These are phyloP conservation scores for Carex scoparia DNA, from an alignment of 176 grass and related monocot genomes.

Conservation along the genomic window DNA sequence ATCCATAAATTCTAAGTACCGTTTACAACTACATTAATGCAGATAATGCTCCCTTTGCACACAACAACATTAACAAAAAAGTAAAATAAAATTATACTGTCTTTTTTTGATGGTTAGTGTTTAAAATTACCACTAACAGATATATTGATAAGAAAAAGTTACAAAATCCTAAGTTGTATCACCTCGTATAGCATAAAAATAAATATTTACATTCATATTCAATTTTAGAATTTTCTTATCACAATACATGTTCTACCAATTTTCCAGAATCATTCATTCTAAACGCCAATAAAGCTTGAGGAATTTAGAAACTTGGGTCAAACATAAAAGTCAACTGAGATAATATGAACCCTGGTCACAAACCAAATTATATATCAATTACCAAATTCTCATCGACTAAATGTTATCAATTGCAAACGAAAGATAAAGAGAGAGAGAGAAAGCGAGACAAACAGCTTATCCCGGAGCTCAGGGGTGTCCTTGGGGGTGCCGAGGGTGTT, in stretches of 20 bases:
- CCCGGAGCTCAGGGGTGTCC: constrained; percentile 68
- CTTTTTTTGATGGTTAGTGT: background rate
- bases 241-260: constrained; percentile 8
- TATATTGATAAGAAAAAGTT: too few relatives aligned
- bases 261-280: constrained; percentile 4
- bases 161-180: too few relatives aligned
- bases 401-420: constrained; percentile 1
- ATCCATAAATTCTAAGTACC: background rate
- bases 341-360: background rate
- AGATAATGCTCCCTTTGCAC: background rate
- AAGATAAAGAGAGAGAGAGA: background rate
- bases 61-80: background rate
- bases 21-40: background rate
- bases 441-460: constrained; percentile 48
- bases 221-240: too few relatives aligned
- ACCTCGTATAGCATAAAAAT: too few relatives aligned
- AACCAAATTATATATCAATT: background rate
- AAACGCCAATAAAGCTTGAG: background rate
- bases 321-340: constrained; percentile 1
- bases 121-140: too few relatives aligned
- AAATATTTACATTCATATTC: too few relatives aligned
- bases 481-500: constrained; percentile 87
- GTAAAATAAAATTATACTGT: background rate
- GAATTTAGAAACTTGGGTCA: background rate
- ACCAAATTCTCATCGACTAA: background rate